Base-by-base conservation (phyloP, 495 filamentous ascomycete species). In the Aspergillus panamensis region DNA sequence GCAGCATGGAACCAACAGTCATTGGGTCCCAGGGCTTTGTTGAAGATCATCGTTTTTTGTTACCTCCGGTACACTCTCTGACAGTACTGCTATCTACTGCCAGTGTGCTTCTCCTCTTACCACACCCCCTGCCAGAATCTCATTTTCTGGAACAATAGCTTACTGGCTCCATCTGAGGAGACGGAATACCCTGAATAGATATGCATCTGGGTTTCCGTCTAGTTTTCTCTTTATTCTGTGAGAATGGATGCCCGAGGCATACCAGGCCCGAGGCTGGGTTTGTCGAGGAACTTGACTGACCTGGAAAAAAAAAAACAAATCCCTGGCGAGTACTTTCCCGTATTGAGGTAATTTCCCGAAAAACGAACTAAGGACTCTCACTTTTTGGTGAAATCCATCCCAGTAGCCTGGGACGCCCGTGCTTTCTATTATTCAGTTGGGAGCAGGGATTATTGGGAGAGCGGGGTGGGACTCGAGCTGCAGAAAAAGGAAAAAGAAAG, bases 1-100 rank as follows among this genome's bases (percentile, higher is more conserved):
- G 62, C 62, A 62, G 57, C 53, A 45, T 57, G 65, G 65, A 60
- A 62, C 65, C 58, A 62, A 53, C 61, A 60, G 48, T 42, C 51
- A 64, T 67, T 64, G 65, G 62, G 43, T 65, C 58, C 62, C 62
- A 20, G 52, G 54, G 17, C 58, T 51, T 31, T 53, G 30, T 32
- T 61, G 62, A 62, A 61, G 62, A 67, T 65, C 62, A 51, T 61
- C 48, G 29, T 59, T 57, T 57, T 45, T 49, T 40, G 25, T 53
- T 44, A 33, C 50, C 21, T 57, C 43, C 51, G 54, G 55, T 51
- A 50, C 54, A 16, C 20, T 25, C 10, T 25, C 30, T 5, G 25
- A 25, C 25, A 45, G 10, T 45, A 32, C 43, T 33, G 39, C 25
- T 29, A n/a, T n/a, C n/a, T n/a, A n/a, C n/a, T n/a, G n/a, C n/a